phyloP scores from a whole-genome alignment of 1,284 basidiomycete species.

The Phlebopus sp. region DNA sequence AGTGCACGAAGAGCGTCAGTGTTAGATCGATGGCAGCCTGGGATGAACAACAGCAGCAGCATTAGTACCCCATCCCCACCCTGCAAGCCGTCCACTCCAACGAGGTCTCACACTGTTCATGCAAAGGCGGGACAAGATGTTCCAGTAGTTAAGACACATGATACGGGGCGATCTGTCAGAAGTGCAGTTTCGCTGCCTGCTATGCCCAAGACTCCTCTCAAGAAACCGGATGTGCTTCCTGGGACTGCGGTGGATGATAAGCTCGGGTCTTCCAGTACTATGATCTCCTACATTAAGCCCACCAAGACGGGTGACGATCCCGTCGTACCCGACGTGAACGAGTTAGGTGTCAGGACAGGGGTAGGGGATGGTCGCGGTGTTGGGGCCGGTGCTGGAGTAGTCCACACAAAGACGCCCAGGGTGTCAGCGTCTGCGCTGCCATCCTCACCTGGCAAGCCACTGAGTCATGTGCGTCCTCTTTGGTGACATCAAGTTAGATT shows the following conservation, averaged over 20 bases:
- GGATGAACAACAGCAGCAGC: constrained; percentile 15
- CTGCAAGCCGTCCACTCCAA: constrained; percentile 33
- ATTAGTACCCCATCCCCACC: constrained; percentile 34
- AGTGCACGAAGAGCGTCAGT: constrained; percentile 49
- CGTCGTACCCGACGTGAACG: constrained; percentile 45
- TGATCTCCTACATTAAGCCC: constrained; percentile 52
- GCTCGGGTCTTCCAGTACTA: constrained; percentile 47
- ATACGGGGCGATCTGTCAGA: constrained; percentile 31
- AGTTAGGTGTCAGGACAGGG: constrained; percentile 51
- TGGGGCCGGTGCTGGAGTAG: constrained; percentile 13
- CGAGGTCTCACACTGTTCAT: constrained; percentile 16
- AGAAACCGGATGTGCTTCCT: constrained; percentile 21
- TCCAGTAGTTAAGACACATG: constrained; percentile 22
- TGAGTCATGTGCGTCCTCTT: constrained; percentile 82
- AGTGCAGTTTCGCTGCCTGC: constrained; percentile 24
- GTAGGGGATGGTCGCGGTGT: constrained; percentile 26
- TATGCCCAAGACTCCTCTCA: constrained; percentile 28
- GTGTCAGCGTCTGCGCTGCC: constrained; percentile 37
- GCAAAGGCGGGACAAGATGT: constrained; percentile 19
- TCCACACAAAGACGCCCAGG: constrained; percentile 22
- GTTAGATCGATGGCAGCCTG: constrained; percentile 65
- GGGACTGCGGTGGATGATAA: constrained; percentile 19
- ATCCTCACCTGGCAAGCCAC: constrained; percentile 52
- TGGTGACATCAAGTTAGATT: constrained; percentile 47
- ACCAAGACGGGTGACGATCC: constrained; percentile 46